A percentile compares a stretch with the other conserved stretches of the same genome.
These are phyloP conservation scores for Polygonum maritimum DNA, from an alignment of 148 eudicot species.

Conservation along the genomic window DNA sequence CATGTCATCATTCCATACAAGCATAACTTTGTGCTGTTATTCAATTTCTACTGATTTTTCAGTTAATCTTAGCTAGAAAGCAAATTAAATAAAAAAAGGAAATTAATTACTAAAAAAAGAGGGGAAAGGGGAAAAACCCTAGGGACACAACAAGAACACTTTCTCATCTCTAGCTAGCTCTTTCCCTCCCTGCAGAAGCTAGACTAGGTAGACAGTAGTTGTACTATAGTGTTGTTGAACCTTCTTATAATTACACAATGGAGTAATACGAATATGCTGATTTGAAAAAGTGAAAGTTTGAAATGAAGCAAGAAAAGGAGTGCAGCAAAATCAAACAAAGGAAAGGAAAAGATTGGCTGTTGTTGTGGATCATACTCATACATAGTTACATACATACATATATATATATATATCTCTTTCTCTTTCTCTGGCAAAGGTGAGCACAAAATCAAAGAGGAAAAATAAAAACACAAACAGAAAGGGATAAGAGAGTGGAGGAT, in stretches of 20 bases:
- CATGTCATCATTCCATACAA: background rate
- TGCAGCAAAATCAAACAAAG: background rate
- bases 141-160: constrained; percentile 6
- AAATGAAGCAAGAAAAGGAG: constrained; percentile 30
- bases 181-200: background rate
- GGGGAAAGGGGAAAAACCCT: background rate
- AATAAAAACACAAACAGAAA: background rate
- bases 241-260: background rate
- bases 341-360: background rate
- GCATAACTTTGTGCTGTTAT: too few species aligned
- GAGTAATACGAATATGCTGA: constrained; percentile 9
- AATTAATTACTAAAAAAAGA: background rate
- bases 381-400: too few species aligned
- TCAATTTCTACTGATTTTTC: too few species aligned
- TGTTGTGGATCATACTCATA: background rate
- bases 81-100: background rate
- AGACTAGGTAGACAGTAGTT: background rate
- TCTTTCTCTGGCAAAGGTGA: constrained; percentile 1
- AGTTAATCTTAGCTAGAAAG: background rate
- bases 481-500: constrained; percentile 9
- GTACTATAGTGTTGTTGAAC: background rate
- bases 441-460: background rate
- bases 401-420: background rate
- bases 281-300: constrained; percentile 36
- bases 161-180: background rate